Conservation (phyloP, 2,329 filamentous ascomycete species). For the Pseudocercospora vitis region DNA sequence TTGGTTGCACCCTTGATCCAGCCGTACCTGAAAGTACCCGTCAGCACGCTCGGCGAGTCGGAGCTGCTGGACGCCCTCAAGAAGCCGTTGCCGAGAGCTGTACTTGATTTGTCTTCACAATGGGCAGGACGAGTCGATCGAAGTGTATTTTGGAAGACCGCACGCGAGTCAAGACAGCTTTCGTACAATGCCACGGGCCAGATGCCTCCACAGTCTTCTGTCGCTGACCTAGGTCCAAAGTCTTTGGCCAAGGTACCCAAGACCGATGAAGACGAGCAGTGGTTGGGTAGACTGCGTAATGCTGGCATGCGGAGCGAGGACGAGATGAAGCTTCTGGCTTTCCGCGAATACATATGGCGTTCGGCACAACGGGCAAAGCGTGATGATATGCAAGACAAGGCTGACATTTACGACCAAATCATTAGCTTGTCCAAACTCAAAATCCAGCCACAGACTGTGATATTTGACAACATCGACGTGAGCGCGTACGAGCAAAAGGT, state of each 20-base stretch:
- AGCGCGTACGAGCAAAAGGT: conserved; percentile 48
- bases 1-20: conserved; percentile 77
- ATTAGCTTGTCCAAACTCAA: conserved; percentile 73
- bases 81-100: conserved; percentile 71
- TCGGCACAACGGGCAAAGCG: conserved; percentile 70
- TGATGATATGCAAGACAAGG: conserved; percentile 48
- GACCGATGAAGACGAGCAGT: conserved; percentile 92
- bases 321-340: conserved; percentile 80
- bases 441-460: conserved; percentile 81
- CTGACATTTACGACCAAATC: conserved; percentile 61
- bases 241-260: conserved; percentile 65
- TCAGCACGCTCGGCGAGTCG: conserved; percentile 69
- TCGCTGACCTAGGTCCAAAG: conserved; percentile 57
- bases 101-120: conserved; percentile 79
- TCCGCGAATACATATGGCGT: conserved; percentile 90
- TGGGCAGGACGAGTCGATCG: conserved; percentile 73
- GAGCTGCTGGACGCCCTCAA: conserved; percentile 79
- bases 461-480: conserved; percentile 75
- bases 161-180: conserved; percentile 69
- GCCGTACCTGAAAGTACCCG: conserved; percentile 75
- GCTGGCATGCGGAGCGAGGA: conserved; percentile 80
- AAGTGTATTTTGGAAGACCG: conserved; percentile 82
- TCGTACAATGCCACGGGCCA: conserved; percentile 52
- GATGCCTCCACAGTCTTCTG: conserved; percentile 57
- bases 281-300: conserved; percentile 81